Conservation (phyloP, 225 moss, liverwort and hornwort genomes). For the Physcomitrium patens region DNA sequence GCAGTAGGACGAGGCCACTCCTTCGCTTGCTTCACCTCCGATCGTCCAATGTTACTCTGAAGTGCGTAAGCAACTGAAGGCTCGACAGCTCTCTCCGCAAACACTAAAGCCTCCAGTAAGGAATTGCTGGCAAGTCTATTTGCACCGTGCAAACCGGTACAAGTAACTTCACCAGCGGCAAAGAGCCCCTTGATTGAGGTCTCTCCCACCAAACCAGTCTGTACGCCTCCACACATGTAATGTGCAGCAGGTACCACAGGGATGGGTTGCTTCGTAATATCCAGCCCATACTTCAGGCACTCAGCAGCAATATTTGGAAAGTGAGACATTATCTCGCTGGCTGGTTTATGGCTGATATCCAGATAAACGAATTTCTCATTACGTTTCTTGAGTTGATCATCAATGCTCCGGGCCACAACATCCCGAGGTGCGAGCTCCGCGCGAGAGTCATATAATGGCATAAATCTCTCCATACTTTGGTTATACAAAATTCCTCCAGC, state of each 20-base stretch:
- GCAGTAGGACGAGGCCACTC: conserved; percentile 77
- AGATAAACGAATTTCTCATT: conserved; percentile 87
- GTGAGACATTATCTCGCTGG: conserved; percentile 77
- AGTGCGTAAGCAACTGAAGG: conserved; percentile 88
- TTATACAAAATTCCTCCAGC: conserved; percentile 95
- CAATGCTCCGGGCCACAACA: conserved; percentile 95
- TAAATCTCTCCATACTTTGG: conserved; percentile 90
- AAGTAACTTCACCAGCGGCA: conserved; percentile 97
- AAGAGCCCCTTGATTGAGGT: conserved; percentile 90
- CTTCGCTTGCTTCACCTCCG: conserved; percentile 80
- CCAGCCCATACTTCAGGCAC: conserved; percentile 90
- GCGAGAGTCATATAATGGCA: conserved; percentile 91
- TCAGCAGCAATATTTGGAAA: conserved; percentile 97
- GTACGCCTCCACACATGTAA: conserved; percentile 99
- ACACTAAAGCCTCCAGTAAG: conserved; percentile 90
- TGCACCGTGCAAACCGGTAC: conserved; percentile 96
- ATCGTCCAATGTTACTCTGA: conserved; percentile 67
- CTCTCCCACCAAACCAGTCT: conserved; percentile 89
- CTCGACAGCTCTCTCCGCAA: conserved; percentile 96
- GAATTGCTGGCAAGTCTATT: conserved; percentile 99
- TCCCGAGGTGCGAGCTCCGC: conserved; percentile 96
- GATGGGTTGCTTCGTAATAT: conserved; percentile 88
- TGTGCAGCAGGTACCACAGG: conserved; percentile 99
- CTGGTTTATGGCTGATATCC: conserved; percentile 94
- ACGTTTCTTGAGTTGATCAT: conserved; percentile 94